A percentile compares a stretch with the other conserved stretches of the same genome.
Evolutionary conservation across 1,284 basidiomycete genomes (phyloP).

Genomic region (Irpex sp.): DNA sequence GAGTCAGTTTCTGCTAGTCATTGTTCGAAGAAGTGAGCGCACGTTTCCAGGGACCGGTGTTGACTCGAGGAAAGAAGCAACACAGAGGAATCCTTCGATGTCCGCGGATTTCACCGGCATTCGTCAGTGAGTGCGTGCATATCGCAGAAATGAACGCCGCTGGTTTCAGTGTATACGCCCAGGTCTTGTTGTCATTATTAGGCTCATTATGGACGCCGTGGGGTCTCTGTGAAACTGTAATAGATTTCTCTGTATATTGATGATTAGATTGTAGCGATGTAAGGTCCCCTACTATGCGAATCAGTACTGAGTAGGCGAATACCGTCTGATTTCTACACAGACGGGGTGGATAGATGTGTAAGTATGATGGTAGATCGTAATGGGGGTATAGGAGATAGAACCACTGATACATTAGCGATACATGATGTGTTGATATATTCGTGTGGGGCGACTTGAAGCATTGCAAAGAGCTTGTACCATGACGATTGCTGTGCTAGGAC

Average conservation of each 20-base stretch:
- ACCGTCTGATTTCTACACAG: not conserved
- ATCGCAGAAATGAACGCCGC: too few relatives aligned
- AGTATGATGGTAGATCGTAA: not conserved
- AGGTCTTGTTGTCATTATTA: too few relatives aligned
- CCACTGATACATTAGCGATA: not conserved
- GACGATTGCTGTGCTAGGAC: not conserved
- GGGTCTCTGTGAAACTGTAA: too few relatives aligned
- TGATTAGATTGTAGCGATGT: not conserved
- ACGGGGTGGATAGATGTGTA: not conserved
- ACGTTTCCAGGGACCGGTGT: too few relatives aligned
- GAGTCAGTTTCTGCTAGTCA: too few relatives aligned
- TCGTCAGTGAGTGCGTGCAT: too few relatives aligned
- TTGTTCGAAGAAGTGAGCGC: too few relatives aligned
- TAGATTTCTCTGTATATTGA: not conserved
- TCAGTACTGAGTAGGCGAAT: not conserved
- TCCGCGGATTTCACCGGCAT: too few relatives aligned
- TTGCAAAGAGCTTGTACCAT: not conserved
- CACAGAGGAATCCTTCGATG: too few relatives aligned
- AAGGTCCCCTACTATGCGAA: not conserved
- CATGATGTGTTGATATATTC: not conserved
- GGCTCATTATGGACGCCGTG: too few relatives aligned
- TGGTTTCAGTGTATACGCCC: too few relatives aligned
- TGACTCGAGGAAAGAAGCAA: too few relatives aligned
- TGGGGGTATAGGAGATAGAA: not conserved
- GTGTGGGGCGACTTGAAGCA: not conserved